Base-by-base conservation (phyloP, 305 asterid species). In the Fraxinus baroniana region DNA sequence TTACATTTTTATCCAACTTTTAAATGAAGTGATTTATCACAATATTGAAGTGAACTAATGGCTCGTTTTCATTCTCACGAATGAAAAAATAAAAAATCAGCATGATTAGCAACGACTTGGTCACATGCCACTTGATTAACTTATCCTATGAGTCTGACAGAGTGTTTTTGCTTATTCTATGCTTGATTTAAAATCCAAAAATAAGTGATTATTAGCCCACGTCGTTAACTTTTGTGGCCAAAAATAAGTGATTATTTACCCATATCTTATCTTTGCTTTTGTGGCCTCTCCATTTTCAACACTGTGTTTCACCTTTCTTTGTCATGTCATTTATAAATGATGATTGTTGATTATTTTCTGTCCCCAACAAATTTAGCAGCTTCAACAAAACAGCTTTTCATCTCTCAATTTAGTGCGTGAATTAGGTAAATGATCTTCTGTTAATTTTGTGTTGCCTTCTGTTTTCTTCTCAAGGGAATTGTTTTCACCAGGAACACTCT, bases 211-310 rank as follows among this genome's bases (percentile, higher is more conserved):
- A 2, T 26, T 77, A 24, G 18, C 46, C 35, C 12, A 35, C 79
- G 86, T 84, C 83, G n/a, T 84, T 13, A 46, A 46, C 18, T 12
- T 46, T 12, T 46, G 55, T 46, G 55, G 55, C 18, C 20, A 49
- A 4, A 17, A 49, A 49, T 15, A 49, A 49, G 60, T 49, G 60
- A 49, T 49, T 49, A 49, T 15, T 49, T 13, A 49, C 60, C 60
- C 22, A 4, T 52, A 1, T 52, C 62, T 52, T 17, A 52, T n/a
- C n/a, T n/a, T n/a, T n/a, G 5, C 22, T 52, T 52, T 17, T 52
- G 62, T 52, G 80, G 83, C 86, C 89, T 85, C 85, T 85, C 85
- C 76, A 24, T 41, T 79, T 73, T 74, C 20, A 46, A 32, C 72
- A 76, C 86, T 79, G 78, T 77, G 80, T 81, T 83, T 81, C 83